These are phyloP conservation scores for Trametes cubensis DNA, from an alignment of 768 basidiomycete genomes.

Conservation along the genomic window DNA sequence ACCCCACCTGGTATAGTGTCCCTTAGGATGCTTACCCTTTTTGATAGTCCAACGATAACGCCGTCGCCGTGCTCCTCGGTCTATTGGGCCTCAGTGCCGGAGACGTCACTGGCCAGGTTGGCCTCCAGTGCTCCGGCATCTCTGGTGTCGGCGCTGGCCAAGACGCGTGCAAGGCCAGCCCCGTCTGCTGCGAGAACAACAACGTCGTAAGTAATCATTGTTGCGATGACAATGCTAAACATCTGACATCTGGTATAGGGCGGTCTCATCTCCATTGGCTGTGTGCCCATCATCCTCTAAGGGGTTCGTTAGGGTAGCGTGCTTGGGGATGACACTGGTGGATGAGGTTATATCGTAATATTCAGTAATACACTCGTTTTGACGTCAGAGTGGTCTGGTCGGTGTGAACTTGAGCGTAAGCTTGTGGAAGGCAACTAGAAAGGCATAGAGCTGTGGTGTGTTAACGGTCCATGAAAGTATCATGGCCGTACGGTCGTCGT, in stretches of 20 bases:
- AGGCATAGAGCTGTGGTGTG: too few relatives aligned
- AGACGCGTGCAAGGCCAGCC: slow-evolving; percentile 16
- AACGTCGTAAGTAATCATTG: slow-evolving; percentile 24
- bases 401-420: too few relatives aligned
- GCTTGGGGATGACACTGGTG: background rate
- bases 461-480: too few relatives aligned
- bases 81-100: slow-evolving; percentile 27
- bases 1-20: background rate
- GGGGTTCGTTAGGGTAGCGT: background rate
- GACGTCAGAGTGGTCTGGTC: background rate
- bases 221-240: background rate
- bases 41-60: slow-evolving; percentile 10
- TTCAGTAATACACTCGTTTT: background rate
- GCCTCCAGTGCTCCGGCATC: slow-evolving; percentile 31
- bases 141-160: slow-evolving; percentile 25
- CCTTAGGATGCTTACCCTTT: too few relatives aligned
- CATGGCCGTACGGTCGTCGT: too few relatives aligned
- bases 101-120: slow-evolving; percentile 26
- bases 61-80: slow-evolving; percentile 23
- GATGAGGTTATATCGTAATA: slow-evolving; percentile 5
- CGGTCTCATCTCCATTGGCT: slow-evolving; percentile 23
- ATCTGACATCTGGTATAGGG: background rate
- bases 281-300: slow-evolving; percentile 22
- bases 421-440: too few relatives aligned
- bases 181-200: slow-evolving; percentile 34